Percentiles rank a stretch among this genome's conserved stretches.
phyloP scores from a whole-genome alignment of 2,329 filamentous ascomycete species.

The Raffaelea ambrosiae region DNA sequence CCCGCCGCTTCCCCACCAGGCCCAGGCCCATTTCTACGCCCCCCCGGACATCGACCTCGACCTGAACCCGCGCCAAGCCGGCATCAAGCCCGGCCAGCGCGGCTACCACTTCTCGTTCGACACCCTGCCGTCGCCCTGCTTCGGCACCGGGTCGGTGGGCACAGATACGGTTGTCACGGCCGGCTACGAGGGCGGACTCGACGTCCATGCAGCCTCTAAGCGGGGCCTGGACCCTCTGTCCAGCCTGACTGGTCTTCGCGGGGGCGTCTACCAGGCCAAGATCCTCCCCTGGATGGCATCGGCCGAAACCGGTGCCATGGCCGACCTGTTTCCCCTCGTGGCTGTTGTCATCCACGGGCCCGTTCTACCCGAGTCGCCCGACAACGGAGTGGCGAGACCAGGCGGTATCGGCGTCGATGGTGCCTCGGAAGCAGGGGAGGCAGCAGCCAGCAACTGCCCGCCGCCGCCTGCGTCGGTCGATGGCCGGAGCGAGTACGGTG shows the following conservation, averaged over 20 bases:
- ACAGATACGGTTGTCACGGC: slow-evolving; percentile 62
- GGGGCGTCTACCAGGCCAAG: slow-evolving; percentile 74
- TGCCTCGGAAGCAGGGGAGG: background rate
- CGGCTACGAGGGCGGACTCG: slow-evolving; percentile 72
- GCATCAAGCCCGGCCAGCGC: slow-evolving; percentile 54
- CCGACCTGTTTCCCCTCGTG: slow-evolving; percentile 60
- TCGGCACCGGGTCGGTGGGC: slow-evolving; percentile 24
- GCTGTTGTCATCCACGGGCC: slow-evolving; percentile 77
- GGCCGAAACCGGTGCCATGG: slow-evolving; percentile 34
- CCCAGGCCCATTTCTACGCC: slow-evolving; percentile 70
- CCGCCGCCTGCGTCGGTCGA: background rate
- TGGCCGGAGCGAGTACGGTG: too few relatives aligned
- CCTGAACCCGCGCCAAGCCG: slow-evolving; percentile 33
- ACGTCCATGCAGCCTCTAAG: slow-evolving; percentile 65
- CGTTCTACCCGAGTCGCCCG: slow-evolving; percentile 34
- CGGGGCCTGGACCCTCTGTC: slow-evolving; percentile 62
- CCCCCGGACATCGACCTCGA: slow-evolving; percentile 63
- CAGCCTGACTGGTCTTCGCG: slow-evolving; percentile 66
- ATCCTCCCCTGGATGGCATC: slow-evolving; percentile 60
- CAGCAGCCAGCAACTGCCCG: background rate
- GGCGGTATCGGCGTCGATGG: slow-evolving; percentile 15
- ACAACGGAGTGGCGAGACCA: background rate
- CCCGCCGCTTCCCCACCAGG: slow-evolving; percentile 65
- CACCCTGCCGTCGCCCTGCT: slow-evolving; percentile 42
- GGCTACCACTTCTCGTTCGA: slow-evolving; percentile 81